Base-by-base conservation (phyloP, 129 eudicot species). In the Flaveria bidentis region DNA sequence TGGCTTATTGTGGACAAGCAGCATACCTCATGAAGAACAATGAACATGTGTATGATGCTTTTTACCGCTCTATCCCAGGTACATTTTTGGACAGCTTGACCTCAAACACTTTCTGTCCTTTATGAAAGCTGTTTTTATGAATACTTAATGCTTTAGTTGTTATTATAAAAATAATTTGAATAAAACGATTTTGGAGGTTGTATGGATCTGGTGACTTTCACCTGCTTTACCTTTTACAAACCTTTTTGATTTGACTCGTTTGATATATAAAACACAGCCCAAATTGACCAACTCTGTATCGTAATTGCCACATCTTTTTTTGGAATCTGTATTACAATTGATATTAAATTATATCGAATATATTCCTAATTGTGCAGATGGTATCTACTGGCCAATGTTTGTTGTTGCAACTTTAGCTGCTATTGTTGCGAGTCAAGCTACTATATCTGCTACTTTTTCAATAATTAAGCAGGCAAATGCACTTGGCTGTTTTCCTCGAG, bases 11-110 rank as follows among this genome's bases (percentile, higher is more conserved):
- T 56, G 63, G 63, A 56, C 63, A 56, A 56, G 63, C 63, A 20
- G 63, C 63, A 14, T 56, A 56, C 80, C 94, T 91, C 47, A 82
- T 83, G 82, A 74, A 91, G 74, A 87, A 91, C 76, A 74, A 78
- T 30, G 90, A 88, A 16, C 97, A 91, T 58, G 94, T 79, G 8
- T 13, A 28, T 26, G 94, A 91, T 68, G 94, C 97, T 41, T 91
- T 91, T 72, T 91, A 91, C 77, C 94, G 85, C 69, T 91, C 97
- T 69, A 91, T 91, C 72, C 97, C 97, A 78, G 97, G 97, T 88
- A 61, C 14, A 22, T 62, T 58, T 33, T 16, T 15, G 0, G 7
- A 8, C 18, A 14, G 65, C 36, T 57, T 23, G 16, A 57, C 28
- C 28, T 1, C 9, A 52, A n/a, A 12, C 60, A 52, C 22, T 16